These are phyloP conservation scores for Boletus rufocinnamomeus DNA, from an alignment of 768 basidiomycete genomes.

Conservation along the genomic window DNA sequence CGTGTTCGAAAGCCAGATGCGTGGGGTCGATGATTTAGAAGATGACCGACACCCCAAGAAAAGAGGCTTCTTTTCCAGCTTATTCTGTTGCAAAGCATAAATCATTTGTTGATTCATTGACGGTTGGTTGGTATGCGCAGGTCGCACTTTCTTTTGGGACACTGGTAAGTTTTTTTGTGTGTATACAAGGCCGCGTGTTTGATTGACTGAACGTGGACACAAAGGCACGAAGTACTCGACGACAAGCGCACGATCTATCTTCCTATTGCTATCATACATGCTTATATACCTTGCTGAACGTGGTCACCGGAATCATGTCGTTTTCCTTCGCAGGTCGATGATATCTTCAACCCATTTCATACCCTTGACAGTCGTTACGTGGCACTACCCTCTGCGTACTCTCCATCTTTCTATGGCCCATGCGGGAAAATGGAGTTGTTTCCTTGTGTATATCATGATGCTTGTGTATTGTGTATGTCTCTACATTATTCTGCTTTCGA, in stretches of 20 bases:
- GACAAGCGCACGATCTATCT: slow-evolving; percentile 36
- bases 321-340: slow-evolving; percentile 35
- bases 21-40: slow-evolving; percentile 56
- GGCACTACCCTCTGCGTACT: slow-evolving; percentile 18
- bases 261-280: slow-evolving; percentile 36
- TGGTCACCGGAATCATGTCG: slow-evolving; percentile 27
- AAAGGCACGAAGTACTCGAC: slow-evolving; percentile 32
- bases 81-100: slow-evolving; percentile 71
- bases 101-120: slow-evolving; percentile 30
- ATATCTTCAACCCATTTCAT: slow-evolving; percentile 30
- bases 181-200: neutral
- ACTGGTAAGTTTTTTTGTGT: slow-evolving; percentile 20
- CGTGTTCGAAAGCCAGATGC: slow-evolving; percentile 69
- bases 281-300: slow-evolving; percentile 36
- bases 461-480: slow-evolving; percentile 33
- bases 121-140: slow-evolving; percentile 29
- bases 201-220: slow-evolving; percentile 2
- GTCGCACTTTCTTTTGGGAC: slow-evolving; percentile 31
- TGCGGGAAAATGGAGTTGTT: slow-evolving; percentile 17
- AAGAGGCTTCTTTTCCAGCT: slow-evolving; percentile 60
- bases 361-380: slow-evolving; percentile 35
- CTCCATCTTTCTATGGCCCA: slow-evolving; percentile 5
- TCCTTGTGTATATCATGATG: slow-evolving; percentile 31
- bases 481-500: slow-evolving; percentile 34
- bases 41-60: slow-evolving; percentile 67